Percentiles rank a stretch among this genome's conserved stretches.
Evolutionary conservation across 1,284 basidiomycete genomes (phyloP).

Genomic region (Ustilago xerochloae): DNA sequence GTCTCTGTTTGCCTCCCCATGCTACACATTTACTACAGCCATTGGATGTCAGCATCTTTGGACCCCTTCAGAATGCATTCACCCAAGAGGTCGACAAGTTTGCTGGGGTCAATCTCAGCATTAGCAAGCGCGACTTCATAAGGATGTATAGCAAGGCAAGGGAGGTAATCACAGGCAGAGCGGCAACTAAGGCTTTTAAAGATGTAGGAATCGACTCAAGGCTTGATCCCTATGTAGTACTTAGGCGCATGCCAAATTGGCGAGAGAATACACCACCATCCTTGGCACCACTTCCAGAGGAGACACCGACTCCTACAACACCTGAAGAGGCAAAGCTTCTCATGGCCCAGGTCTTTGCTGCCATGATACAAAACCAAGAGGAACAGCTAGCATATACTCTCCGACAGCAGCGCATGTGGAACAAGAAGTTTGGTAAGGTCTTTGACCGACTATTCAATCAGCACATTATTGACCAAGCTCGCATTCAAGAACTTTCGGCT

Average conservation of each 20-base stretch:
- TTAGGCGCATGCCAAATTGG: not conserved
- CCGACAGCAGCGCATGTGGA: too few species aligned
- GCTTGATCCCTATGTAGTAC: not conserved
- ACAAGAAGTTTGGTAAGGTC: too few species aligned
- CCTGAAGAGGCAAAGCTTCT: too few species aligned
- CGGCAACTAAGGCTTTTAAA: not conserved
- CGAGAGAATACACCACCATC: not conserved
- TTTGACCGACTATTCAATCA: too few species aligned
- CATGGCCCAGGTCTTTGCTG: too few species aligned
- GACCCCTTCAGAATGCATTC: not conserved
- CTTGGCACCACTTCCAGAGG: not conserved
- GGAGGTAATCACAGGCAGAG: not conserved
- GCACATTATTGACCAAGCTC: not conserved
- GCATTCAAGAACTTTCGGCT: not conserved
- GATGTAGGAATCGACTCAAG: not conserved
- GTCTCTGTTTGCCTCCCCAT: conserved; percentile 3
- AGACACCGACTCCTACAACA: not conserved
- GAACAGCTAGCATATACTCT: too few species aligned
- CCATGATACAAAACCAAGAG: too few species aligned
- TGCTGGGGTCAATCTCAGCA: not conserved
- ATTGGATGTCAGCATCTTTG: conserved; percentile 1
- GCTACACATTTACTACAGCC: conserved; percentile 7
- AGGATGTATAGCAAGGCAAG: not conserved
- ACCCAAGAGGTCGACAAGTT: not conserved
- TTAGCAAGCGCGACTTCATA: not conserved